phyloP scores from a whole-genome alignment of 179 eudicot species.

The Nepenthes alata region DNA sequence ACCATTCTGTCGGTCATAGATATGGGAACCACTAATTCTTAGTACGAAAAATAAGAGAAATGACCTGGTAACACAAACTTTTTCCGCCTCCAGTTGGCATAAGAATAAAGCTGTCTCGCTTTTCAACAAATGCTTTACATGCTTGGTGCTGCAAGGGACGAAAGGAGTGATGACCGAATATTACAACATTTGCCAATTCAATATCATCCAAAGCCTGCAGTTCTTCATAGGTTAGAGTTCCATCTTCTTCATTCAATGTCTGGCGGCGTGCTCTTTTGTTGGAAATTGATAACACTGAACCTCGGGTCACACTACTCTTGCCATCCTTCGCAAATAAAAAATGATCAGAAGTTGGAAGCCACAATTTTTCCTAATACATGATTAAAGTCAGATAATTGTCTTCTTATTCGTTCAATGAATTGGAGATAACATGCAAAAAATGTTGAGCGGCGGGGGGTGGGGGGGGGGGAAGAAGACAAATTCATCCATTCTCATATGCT shows the following conservation, averaged over 20 bases:
- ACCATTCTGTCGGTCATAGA: too few relatives aligned
- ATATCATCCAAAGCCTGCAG: slow-evolving; percentile 69
- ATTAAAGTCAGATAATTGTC: too few relatives aligned
- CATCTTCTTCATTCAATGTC: slow-evolving; percentile 16
- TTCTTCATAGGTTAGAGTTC: slow-evolving; percentile 49
- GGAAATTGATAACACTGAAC: slow-evolving; percentile 33
- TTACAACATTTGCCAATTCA: slow-evolving; percentile 90
- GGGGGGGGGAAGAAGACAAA: too few relatives aligned
- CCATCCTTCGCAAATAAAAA: slow-evolving; percentile 36
- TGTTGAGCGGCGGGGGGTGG: too few relatives aligned
- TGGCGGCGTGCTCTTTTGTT: slow-evolving; percentile 23
- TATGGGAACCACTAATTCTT: neutral
- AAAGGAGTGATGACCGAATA: slow-evolving; percentile 69
- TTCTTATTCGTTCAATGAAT: too few relatives aligned
- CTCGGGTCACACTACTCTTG: slow-evolving; percentile 32
- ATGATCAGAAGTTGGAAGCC: neutral
- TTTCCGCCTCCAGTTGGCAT: slow-evolving; percentile 99
- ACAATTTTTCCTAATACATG: neutral
- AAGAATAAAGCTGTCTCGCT: slow-evolving; percentile 73
- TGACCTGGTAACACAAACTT: slow-evolving; percentile 96
- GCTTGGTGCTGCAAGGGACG: slow-evolving; percentile 91
- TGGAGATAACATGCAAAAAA: too few relatives aligned
- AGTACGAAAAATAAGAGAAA: slow-evolving; percentile 4
- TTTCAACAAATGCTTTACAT: slow-evolving; percentile 57
- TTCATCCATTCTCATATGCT: too few relatives aligned